Conservation (phyloP, 2,329 filamentous ascomycete species). For the Cladosporium cucumerinum region DNA sequence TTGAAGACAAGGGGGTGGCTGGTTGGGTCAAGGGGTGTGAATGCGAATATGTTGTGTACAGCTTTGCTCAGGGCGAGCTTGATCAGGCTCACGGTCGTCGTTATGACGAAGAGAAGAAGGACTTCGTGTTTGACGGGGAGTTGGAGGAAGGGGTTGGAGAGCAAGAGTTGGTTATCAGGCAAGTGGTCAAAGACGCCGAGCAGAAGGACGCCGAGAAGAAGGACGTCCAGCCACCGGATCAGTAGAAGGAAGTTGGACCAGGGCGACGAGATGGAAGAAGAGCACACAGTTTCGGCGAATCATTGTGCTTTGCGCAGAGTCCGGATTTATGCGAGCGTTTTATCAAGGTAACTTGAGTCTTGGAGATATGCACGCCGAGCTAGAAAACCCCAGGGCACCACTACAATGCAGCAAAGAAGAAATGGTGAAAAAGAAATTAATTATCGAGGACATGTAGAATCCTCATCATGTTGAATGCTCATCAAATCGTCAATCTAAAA, state of each 20-base stretch:
- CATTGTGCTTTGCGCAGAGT: background rate
- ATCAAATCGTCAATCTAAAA: background rate
- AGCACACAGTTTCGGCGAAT: background rate
- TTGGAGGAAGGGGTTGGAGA: background rate
- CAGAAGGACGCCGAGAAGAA: background rate
- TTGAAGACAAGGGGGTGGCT: background rate
- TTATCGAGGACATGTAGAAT: background rate
- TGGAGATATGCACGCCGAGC: background rate
- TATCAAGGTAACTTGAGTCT: background rate
- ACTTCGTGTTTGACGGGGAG: background rate
- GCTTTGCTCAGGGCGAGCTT: background rate
- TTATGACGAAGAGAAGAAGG: background rate
- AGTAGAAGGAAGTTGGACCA: background rate
- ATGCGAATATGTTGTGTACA: background rate
- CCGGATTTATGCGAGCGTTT: background rate
- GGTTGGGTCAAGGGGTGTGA: background rate
- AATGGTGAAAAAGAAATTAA: background rate
- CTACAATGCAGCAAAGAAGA: background rate
- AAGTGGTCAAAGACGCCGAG: background rate
- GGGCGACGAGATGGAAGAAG: background rate
- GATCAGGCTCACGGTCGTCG: background rate
- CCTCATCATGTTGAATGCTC: slow-evolving; percentile 2
- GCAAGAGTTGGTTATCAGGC: background rate
- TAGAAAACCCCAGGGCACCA: background rate
- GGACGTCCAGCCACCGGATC: background rate